These are phyloP conservation scores for Glonium stellatum DNA, from an alignment of 495 filamentous ascomycete species.

Conservation along the genomic window DNA sequence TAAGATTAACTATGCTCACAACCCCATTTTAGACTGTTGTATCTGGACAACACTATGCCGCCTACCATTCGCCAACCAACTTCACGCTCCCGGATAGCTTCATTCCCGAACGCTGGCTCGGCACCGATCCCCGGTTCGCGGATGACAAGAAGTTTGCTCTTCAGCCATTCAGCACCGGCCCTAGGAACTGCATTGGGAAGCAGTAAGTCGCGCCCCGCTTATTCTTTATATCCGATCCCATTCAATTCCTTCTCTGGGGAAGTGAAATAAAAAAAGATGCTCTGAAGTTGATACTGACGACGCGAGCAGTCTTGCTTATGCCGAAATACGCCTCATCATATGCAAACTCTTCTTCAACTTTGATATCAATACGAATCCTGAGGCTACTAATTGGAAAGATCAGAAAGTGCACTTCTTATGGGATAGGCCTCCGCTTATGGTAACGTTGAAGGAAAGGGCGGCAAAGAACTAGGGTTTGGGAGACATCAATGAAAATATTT, in stretches of 20 bases:
- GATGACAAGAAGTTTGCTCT: constrained; percentile 15
- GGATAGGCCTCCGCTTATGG: constrained; percentile 37
- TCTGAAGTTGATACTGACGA: constrained; percentile 17
- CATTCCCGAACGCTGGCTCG: constrained; percentile 31
- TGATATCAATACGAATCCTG: constrained; percentile 15
- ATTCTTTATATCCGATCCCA: too few relatives aligned
- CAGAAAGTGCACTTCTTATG: constrained; percentile 34
- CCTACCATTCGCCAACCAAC: constrained; percentile 2
- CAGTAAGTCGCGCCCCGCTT: not conserved
- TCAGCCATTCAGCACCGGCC: constrained; percentile 25
- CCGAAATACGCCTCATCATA: constrained; percentile 18
- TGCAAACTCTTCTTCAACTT: constrained; percentile 12
- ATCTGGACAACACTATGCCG: not conserved
- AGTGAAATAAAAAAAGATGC: too few relatives aligned
- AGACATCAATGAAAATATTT: too few relatives aligned
- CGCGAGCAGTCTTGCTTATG: constrained; percentile 12
- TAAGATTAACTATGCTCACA: not conserved
- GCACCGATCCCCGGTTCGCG: constrained; percentile 14
- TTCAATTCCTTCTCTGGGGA: constrained; percentile 23
- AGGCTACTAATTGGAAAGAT: constrained; percentile 27
- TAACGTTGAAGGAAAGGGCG: constrained; percentile 2
- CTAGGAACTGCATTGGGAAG: constrained; percentile 27
- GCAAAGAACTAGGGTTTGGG: too few relatives aligned
- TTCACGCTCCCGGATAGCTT: constrained; percentile 25
- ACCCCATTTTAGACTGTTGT: not conserved